Conservation (phyloP, 2,329 filamentous ascomycete genomes). For the Xylariales sp. region DNA sequence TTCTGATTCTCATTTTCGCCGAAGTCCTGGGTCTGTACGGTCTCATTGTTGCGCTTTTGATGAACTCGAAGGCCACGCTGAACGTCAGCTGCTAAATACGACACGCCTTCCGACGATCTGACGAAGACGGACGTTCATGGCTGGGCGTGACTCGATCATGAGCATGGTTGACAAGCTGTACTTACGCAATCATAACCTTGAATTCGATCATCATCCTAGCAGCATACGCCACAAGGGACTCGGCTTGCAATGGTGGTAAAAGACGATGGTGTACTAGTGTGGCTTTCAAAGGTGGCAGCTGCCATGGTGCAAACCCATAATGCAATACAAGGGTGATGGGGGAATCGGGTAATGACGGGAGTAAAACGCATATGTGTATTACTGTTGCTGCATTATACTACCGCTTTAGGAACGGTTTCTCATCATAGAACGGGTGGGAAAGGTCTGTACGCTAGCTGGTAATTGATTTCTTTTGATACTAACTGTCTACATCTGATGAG, state of each 20-base stretch:
- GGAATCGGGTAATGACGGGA: slow-evolving; percentile 22
- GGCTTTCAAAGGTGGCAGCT: too few species aligned
- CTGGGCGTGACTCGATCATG: background rate
- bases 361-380: slow-evolving; percentile 25
- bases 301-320: too few species aligned
- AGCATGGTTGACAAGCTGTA: slow-evolving; percentile 5
- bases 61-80: slow-evolving; percentile 88
- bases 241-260: slow-evolving; percentile 5
- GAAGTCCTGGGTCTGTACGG: slow-evolving; percentile 99
- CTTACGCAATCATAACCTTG: slow-evolving; percentile 5
- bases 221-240: background rate
- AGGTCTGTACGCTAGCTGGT: slow-evolving; percentile 29
- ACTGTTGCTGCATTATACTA: slow-evolving; percentile 26
- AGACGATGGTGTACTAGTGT: slow-evolving; percentile 4
- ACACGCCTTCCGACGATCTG: background rate
- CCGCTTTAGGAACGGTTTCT: slow-evolving; percentile 22
- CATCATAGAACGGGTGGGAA: slow-evolving; percentile 26
- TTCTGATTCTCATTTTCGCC: slow-evolving; percentile 98
- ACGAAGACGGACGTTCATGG: background rate
- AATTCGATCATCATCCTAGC: background rate
- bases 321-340: too few species aligned
- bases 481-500: too few species aligned
- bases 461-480: slow-evolving; percentile 23
- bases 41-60: slow-evolving; percentile 95
- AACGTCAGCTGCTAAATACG: slow-evolving; percentile 57